A percentile compares a stretch with the other conserved stretches of the same genome.
phyloP scores from a whole-genome alignment of 371 early-diverging fungal genomes.

The Blakeslea trispora region DNA sequence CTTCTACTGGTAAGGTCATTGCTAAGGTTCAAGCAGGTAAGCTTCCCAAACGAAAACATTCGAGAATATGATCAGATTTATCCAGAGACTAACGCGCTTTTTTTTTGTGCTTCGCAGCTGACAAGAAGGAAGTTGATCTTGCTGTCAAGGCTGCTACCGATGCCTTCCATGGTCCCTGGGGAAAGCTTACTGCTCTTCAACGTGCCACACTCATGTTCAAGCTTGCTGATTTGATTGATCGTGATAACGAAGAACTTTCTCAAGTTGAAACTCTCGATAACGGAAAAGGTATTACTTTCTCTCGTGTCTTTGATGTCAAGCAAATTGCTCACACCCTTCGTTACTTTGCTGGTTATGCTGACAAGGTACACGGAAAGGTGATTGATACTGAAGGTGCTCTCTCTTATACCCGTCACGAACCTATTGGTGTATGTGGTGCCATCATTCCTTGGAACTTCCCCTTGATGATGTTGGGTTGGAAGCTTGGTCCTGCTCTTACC shows the following conservation, averaged over 20 bases:
- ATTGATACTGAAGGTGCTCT: conserved; percentile 47
- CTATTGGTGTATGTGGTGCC: conserved; percentile 79
- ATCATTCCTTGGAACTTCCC: conserved; percentile 91
- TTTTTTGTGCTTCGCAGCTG: conserved; percentile 43
- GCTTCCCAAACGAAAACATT: not conserved
- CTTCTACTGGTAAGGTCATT: conserved; percentile 50
- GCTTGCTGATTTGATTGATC: conserved; percentile 48
- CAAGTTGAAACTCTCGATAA: conserved; percentile 51
- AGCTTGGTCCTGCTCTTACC: conserved; percentile 86
- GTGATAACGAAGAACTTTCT: conserved; percentile 44
- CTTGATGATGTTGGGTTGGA: conserved; percentile 76
- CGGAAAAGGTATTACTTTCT: conserved; percentile 49
- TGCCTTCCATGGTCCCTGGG: conserved; percentile 52
- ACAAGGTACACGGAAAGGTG: conserved; percentile 68
- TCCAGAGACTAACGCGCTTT: not conserved
- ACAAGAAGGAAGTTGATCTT: conserved; percentile 42
- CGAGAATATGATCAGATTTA: no score
- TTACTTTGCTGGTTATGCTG: conserved; percentile 84
- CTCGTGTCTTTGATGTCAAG: conserved; percentile 57
- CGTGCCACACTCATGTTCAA: conserved; percentile 50
- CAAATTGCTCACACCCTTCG: conserved; percentile 57
- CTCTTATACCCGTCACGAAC: conserved; percentile 76
- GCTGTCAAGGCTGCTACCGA: conserved; percentile 53
- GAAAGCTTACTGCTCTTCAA: conserved; percentile 26
- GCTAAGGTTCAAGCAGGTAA: conserved; percentile 48